Base-by-base conservation (phyloP, 1,284 basidiomycete species). In the Ganoderma lingzhi region DNA sequence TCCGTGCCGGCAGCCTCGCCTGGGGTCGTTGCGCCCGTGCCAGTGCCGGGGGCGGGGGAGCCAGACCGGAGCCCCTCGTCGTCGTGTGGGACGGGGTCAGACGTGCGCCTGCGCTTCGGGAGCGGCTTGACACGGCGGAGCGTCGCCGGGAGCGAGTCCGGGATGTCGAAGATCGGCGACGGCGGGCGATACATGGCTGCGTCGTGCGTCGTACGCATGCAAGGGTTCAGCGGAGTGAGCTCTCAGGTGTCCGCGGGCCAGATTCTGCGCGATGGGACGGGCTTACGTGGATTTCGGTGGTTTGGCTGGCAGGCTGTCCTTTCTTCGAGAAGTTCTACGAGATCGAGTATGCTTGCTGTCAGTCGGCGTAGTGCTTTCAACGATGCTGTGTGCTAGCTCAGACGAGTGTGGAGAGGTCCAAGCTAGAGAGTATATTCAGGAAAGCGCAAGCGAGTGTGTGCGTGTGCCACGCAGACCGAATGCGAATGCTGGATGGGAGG, bases 41-140 rank as follows among this genome's bases (percentile, higher is more conserved):
- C 39, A 6, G 39, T 63, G 62, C 35, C 67, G 69, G 67, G 42
- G 59, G 64, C 63, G 37, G 61, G 39, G 66, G 69, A 32, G 37
- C 64, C 64, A 58, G 62, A 32, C 53, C 61, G 51, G 56, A 62
- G 55, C 17, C 56, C 51, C 42, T 42, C 66, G 65, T 73, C 75
- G 67, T 76, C 75, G 61, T 73, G 75, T 28, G 77, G 65, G 35
- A 70, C 56, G n/a, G 75, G 66, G 45, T 76, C 76, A 23, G 81
- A 80, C 37, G 85, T 88, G 68, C 90, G 87, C 70, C 90, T 84
- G 74, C 92, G 87, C 81, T 93, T 93, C 48, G 92, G 93, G 61
- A 94, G 84, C 32, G 92, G 92, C 78, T 93, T 93, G 73, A 92
- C 85, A 72, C 88, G 83, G 72, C 92, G 84, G 70, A 89, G 81